Conservation (phyloP, 192 early-diverging fungal species). For the Dissophora ornata region DNA sequence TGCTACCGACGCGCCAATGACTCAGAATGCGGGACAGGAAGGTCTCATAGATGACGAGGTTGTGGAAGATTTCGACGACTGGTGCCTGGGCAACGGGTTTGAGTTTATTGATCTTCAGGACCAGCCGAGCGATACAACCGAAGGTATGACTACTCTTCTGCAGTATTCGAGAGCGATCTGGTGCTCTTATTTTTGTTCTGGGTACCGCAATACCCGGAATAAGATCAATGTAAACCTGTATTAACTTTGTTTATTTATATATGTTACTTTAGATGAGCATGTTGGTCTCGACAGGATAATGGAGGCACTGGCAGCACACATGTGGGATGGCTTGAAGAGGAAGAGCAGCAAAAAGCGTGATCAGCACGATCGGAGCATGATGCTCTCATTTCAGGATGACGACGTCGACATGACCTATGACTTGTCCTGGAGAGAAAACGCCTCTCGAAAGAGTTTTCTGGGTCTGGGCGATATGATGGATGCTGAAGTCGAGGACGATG, state of each 20-base stretch:
- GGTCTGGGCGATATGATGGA: conserved; percentile 2
- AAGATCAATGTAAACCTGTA: no score
- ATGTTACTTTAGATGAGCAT: conserved; percentile 39
- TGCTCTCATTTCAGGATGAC: conserved; percentile 51
- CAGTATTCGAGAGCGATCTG: no score
- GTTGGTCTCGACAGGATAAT: conserved; percentile 66
- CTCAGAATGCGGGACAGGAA: conserved; percentile 8
- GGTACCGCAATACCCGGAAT: no score
- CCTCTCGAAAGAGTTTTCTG: conserved; percentile 7
- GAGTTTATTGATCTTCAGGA: conserved; percentile 71
- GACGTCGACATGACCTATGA: conserved; percentile 38
- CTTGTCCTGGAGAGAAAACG: conserved; percentile 14
- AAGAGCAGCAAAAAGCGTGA: conserved; percentile 51
- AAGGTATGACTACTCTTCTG: conserved; percentile 12
- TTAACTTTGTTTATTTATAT: conserved; percentile 2
- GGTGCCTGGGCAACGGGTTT: conserved; percentile 71
- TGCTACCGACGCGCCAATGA: conserved; percentile 38
- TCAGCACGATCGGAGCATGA: conserved; percentile 50
- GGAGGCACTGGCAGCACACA: conserved; percentile 71
- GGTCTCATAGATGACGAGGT: conserved; percentile 4
- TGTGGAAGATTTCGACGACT: conserved; percentile 61
- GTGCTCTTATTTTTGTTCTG: no score
- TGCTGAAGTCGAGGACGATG: conserved; percentile 28
- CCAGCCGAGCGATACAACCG: conserved; percentile 5
- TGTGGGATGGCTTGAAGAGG: conserved; percentile 73